Evolutionary conservation across 345 rosid genomes (phyloP).

Genomic region (Ceriops tagal): DNA sequence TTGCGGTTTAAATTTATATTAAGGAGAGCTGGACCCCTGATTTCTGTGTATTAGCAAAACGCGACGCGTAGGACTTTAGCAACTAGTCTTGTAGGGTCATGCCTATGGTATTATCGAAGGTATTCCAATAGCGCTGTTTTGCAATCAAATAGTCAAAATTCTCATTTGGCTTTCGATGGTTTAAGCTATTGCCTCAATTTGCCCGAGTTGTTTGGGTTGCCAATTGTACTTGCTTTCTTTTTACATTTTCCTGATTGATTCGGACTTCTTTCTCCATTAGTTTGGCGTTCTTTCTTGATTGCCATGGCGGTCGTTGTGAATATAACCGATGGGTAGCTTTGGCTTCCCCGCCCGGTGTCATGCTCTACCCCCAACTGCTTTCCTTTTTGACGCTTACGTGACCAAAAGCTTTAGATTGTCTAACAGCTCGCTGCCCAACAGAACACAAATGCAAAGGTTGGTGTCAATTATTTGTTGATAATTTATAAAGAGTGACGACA

Average conservation of each 20-base stretch:
- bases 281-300: not conserved
- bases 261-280: no score
- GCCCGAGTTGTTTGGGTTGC: constrained; percentile 22
- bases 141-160: not conserved
- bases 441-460: no score
- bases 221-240: constrained; percentile 11
- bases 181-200: constrained; percentile 27
- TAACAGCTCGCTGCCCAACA: no score
- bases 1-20: no score
- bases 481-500: no score
- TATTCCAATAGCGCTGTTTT: not conserved
- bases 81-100: constrained; percentile 2
- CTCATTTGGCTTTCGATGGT: constrained; percentile 11
- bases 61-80: not conserved
- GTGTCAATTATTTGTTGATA: no score
- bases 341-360: no score
- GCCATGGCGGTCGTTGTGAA: no score
- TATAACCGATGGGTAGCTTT: no score
- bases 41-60: constrained; percentile 1
- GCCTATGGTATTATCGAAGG: not conserved
- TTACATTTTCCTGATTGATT: not conserved
- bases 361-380: no score
- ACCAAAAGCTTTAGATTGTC: no score
- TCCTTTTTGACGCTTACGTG: no score
- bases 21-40: constrained; percentile 6